phyloP scores from a whole-genome alignment of 2,329 filamentous ascomycete genomes.

The Colletotrichum tofieldiae region DNA sequence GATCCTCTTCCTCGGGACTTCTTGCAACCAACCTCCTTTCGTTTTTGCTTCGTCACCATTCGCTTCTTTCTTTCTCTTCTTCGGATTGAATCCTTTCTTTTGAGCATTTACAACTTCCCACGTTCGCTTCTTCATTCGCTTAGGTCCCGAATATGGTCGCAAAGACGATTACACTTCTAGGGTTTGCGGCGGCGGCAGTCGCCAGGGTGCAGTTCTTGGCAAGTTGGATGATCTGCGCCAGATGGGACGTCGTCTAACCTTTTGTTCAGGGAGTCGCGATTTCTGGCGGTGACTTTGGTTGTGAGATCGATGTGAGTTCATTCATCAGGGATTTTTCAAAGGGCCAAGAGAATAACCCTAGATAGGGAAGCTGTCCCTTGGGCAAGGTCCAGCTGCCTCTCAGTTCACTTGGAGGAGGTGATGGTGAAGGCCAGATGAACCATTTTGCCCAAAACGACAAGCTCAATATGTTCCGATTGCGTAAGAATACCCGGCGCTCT shows the following conservation, averaged over 20 bases:
- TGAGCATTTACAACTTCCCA: neutral
- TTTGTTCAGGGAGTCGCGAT: constrained; percentile 57
- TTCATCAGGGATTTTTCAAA: neutral
- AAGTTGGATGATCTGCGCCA: constrained; percentile 28
- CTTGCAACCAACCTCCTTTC: constrained; percentile 14
- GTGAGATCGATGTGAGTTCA: constrained; percentile 59
- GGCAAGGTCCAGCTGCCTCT: constrained; percentile 55
- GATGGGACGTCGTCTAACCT: constrained; percentile 31
- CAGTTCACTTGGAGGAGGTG: constrained; percentile 50
- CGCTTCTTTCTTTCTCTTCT: constrained; percentile 21
- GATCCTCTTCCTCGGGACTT: constrained; percentile 14
- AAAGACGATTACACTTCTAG: constrained; percentile 35
- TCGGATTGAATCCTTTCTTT: constrained; percentile 39
- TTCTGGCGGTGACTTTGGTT: constrained; percentile 65
- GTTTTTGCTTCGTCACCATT: constrained; percentile 23
- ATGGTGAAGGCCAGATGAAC: constrained; percentile 68
- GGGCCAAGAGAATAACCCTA: neutral
- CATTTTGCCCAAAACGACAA: constrained; percentile 68
- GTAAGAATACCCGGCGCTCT: constrained; percentile 45
- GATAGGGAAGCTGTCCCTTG: constrained; percentile 57
- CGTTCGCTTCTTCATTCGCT: constrained; percentile 38
- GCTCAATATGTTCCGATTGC: constrained; percentile 68
- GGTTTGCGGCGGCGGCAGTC: constrained; percentile 33
- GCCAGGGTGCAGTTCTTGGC: constrained; percentile 43
- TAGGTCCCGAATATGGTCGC: constrained; percentile 32